Conservation (phyloP, 148 eudicot genomes). For the Limonium bicolor region DNA sequence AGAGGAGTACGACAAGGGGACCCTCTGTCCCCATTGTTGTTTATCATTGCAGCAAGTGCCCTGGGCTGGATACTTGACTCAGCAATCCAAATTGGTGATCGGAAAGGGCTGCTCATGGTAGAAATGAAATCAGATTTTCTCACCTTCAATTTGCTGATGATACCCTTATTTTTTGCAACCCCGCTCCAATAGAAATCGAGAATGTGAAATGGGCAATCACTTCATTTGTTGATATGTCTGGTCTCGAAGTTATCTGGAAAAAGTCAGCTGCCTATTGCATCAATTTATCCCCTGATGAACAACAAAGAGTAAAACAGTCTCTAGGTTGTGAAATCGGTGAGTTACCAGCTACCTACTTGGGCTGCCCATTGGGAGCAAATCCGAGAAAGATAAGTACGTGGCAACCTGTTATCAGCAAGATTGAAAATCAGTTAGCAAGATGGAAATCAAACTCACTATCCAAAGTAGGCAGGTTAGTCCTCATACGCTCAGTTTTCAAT, state of each 20-base stretch:
- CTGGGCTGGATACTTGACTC: not conserved
- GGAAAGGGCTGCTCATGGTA: not conserved
- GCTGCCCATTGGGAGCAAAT: no score
- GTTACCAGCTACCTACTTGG: no score
- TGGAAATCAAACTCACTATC: no score
- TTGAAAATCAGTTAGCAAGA: no score
- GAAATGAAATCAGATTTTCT: not conserved
- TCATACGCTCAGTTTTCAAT: no score
- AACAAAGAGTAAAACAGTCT: no score
- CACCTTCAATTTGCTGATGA: not conserved
- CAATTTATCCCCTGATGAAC: no score
- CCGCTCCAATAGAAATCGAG: not conserved
- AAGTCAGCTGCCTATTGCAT: no score
- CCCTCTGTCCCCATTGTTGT: not conserved
- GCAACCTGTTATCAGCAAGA: no score
- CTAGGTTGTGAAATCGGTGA: no score
- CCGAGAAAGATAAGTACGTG: no score
- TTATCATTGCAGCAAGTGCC: not conserved
- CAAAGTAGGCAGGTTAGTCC: no score
- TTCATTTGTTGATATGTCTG: not conserved
- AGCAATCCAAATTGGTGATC: not conserved
- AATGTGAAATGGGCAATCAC: not conserved
- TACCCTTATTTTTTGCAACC: not conserved
- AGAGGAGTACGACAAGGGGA: not conserved
- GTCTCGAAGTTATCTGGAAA: not conserved